phyloP scores from a whole-genome alignment of 2,329 filamentous ascomycete species.

The Paecilomyces sp. region DNA sequence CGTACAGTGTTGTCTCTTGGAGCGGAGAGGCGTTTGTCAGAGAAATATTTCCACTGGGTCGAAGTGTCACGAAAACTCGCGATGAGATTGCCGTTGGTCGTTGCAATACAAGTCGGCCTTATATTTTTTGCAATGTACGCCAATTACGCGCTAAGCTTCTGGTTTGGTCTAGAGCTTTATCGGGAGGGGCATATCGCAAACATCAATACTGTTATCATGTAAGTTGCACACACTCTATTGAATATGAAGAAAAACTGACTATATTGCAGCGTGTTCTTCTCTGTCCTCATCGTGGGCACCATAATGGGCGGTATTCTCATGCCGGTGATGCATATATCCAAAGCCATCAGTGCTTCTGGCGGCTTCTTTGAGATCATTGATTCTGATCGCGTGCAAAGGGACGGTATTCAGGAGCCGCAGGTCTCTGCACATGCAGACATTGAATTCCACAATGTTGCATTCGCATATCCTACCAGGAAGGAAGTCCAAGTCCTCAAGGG shows the following conservation, averaged over 20 bases:
- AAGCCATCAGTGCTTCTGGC: slow-evolving; percentile 23
- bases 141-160: slow-evolving; percentile 30
- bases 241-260: neutral
- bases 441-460: slow-evolving; percentile 57
- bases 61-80: slow-evolving; percentile 28
- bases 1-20: slow-evolving; percentile 40
- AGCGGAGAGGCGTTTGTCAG: slow-evolving; percentile 29
- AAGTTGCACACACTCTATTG: slow-evolving; percentile 2
- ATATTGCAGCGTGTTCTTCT: slow-evolving; percentile 1
- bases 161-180: slow-evolving; percentile 30
- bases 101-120: slow-evolving; percentile 25
- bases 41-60: slow-evolving; percentile 30
- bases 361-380: slow-evolving; percentile 29
- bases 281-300: slow-evolving; percentile 14
- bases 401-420: slow-evolving; percentile 42
- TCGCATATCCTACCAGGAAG: slow-evolving; percentile 57
- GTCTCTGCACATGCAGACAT: slow-evolving; percentile 49
- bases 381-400: slow-evolving; percentile 15
- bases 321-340: slow-evolving; percentile 28
- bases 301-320: slow-evolving; percentile 20
- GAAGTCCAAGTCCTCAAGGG: slow-evolving; percentile 27
- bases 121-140: slow-evolving; percentile 31
- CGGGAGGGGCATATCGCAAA: slow-evolving; percentile 24
- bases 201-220: slow-evolving; percentile 32
- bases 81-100: slow-evolving; percentile 16